Percentiles rank a stretch among this genome's conserved stretches.
Evolutionary conservation across 305 asterid species (phyloP).

Genomic region (Euphrasia arctica): DNA sequence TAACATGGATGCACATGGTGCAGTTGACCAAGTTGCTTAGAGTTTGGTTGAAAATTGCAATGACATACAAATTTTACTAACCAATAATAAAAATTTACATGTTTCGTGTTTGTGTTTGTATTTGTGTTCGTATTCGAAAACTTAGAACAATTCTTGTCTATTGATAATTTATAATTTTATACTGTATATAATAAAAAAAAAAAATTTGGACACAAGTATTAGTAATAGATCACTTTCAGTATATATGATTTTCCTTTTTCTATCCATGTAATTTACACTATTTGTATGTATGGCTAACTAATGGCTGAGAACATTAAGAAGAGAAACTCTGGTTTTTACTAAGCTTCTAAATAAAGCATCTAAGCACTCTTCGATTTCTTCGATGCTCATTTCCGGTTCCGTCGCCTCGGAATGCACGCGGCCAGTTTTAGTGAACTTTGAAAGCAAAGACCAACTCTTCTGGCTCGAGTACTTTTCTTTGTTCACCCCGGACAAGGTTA

Average conservation of each 20-base stretch:
- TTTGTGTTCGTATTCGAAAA: no score
- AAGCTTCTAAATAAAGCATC: constrained; percentile 27
- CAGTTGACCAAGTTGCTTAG: not conserved
- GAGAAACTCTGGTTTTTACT: constrained; percentile 21
- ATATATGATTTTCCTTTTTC: not conserved
- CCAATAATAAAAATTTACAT: no score
- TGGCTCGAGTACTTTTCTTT: constrained; percentile 18
- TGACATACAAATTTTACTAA: no score
- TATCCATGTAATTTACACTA: not conserved
- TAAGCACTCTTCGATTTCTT: constrained; percentile 29
- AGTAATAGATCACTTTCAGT: no score
- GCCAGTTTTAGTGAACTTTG: constrained; percentile 23
- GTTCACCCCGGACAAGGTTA: constrained; percentile 18
- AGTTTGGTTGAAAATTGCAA: no score
- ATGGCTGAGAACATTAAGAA: constrained; percentile 27
- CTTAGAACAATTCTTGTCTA: no score
- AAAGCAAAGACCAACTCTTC: constrained; percentile 35
- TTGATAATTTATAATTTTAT: no score
- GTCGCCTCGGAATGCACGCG: constrained; percentile 14
- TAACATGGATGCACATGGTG: not conserved
- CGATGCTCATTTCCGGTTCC: constrained; percentile 23
- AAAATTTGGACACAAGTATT: no score
- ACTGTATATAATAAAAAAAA: no score
- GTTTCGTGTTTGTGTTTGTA: no score
- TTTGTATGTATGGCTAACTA: not conserved